Base-by-base conservation (phyloP, 1,284 basidiomycete species). In the Boletus sp. region DNA sequence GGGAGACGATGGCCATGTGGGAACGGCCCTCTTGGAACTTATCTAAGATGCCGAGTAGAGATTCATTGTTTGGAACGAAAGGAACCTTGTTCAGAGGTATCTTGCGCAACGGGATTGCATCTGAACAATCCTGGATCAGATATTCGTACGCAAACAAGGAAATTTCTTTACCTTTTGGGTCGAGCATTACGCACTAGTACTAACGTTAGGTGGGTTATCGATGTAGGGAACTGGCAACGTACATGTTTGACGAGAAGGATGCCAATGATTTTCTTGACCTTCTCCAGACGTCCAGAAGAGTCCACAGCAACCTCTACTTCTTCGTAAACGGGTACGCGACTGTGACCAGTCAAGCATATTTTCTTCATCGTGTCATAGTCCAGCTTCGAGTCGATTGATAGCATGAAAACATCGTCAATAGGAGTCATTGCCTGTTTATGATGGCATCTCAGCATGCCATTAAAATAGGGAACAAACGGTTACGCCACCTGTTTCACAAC, bases 21-120 rank as follows among this genome's bases (percentile, higher is more conserved):
- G 86, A 90, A 33, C 90, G 78, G 9, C 92, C 92, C 62, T 94
- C 91, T 65, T 94, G 92, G 68, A 95, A 95, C 52, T 78, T 86
- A 65, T 94, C 92, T 44, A 95, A 77, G 55, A 94, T 89, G 33
- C 89, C 85, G 17, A 94, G 78, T 5, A 95, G 73, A 17, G 91
- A 81, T 65, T 94, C 90, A 57, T 94, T 90, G 48, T 82, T 84
- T 1, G 91, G 87, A 2, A 94, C 88, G 37, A 87, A 86, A 0
- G 87, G 88, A 3, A 94, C 83, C 56, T 87, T 89, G 68, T 94
- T 94, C 41, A 93, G 72, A 2, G 85, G 87, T 39, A 93, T 81
- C 50, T 80, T 81, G 52, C 86, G 81, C 27, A 93, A 70, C 0
- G 90, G 90, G 8, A 81, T 78, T 0, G 87, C 85, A 61, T 91